These are phyloP conservation scores for Kalanchoe fedtschenkoi DNA, from an alignment of 164 flowering plant genomes.

Conservation along the genomic window DNA sequence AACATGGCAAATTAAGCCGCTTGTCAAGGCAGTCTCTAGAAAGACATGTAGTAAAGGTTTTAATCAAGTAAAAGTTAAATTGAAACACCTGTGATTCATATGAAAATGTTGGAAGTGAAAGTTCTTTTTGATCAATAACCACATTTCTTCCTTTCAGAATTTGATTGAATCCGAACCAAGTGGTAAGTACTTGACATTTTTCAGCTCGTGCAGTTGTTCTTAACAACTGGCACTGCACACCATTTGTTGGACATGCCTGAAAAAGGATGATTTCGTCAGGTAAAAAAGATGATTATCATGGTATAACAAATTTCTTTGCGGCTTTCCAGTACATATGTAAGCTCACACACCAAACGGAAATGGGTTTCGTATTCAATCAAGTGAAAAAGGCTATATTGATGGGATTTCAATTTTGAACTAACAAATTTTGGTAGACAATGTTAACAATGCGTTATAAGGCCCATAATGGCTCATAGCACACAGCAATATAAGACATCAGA, in stretches of 20 bases:
- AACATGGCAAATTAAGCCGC: neutral
- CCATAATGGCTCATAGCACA: neutral
- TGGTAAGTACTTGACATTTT: conserved; percentile 72
- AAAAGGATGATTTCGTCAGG: conserved; percentile 6
- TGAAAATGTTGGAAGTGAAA: conserved; percentile 66
- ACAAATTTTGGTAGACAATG: neutral
- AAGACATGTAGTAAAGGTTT: neutral
- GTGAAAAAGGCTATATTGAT: neutral
- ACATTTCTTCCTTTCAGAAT: conserved; percentile 48
- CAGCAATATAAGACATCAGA: neutral
- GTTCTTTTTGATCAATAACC: conserved; percentile 65
- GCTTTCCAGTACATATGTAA: neutral
- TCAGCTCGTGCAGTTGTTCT: conserved; percentile 59
- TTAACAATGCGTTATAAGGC: neutral
- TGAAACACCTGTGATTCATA: conserved; percentile 80
- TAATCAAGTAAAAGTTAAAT: neutral
- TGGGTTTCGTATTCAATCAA: neutral
- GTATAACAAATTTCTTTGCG: neutral
- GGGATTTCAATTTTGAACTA: too few relatives aligned
- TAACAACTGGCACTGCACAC: conserved; percentile 14
- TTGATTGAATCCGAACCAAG: conserved; percentile 83
- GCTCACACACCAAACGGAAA: neutral
- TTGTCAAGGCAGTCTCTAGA: neutral
- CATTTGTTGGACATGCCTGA: conserved; percentile 63
- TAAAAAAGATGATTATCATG: neutral